These are phyloP conservation scores for Plasmodium relictum DNA, from an alignment of 169 alveolate genomes.

Conservation along the genomic window DNA sequence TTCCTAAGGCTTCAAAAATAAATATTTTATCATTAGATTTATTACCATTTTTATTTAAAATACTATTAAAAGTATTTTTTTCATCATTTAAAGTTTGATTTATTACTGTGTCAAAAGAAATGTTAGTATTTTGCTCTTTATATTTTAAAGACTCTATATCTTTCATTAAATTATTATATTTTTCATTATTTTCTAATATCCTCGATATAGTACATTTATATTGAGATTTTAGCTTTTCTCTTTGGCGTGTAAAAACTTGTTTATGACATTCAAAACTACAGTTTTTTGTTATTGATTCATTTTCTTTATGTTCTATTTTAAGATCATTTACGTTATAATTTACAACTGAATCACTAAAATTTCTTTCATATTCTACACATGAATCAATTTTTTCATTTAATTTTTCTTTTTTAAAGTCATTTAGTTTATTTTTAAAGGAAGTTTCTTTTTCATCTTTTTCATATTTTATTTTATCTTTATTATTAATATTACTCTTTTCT, in stretches of 20 bases:
- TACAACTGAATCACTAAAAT: conserved; percentile 35
- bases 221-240: conserved; percentile 56
- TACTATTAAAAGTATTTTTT: conserved; percentile 3
- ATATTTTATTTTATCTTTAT: background rate
- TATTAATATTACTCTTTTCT: background rate
- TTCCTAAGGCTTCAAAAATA: background rate
- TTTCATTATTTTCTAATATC: conserved; percentile 3
- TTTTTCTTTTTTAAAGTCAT: background rate
- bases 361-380: conserved; percentile 28
- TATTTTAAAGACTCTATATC: conserved; percentile 10
- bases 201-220: conserved; percentile 25
- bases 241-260: conserved; percentile 54
- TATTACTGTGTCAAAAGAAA: background rate
- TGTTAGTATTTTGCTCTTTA: conserved; percentile 8
- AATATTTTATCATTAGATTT: conserved; percentile 5
- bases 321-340: conserved; percentile 23
- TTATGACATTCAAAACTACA: conserved; percentile 33
- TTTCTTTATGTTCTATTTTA: conserved; percentile 8
- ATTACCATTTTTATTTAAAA: conserved; percentile 9
- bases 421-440: background rate
- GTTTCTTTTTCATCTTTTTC: conserved; percentile 16
- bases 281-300: conserved; percentile 29
- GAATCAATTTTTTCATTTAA: background rate
- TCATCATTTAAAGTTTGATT: background rate
- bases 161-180: conserved; percentile 15